Conservation (phyloP, 495 filamentous ascomycete genomes). For the Chaetomidium leptoderma region DNA sequence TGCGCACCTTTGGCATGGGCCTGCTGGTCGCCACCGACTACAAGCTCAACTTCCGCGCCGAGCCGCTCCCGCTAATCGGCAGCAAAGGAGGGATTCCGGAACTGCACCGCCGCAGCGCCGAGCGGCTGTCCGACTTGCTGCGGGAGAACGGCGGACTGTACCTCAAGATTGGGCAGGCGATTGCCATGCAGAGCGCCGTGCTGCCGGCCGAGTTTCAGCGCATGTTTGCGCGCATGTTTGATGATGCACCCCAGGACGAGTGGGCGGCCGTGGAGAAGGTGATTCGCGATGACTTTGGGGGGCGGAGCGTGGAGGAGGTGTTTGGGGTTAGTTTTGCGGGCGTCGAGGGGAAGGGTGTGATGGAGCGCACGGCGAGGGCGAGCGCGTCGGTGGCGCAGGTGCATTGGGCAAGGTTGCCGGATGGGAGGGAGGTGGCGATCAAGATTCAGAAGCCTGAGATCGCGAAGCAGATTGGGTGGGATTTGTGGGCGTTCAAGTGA, state of each 20-base stretch:
- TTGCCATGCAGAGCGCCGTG: conserved; percentile 95
- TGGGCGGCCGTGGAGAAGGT: conserved; percentile 86
- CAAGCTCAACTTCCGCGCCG: conserved; percentile 87
- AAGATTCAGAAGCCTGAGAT: conserved; percentile 98
- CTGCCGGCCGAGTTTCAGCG: conserved; percentile 88
- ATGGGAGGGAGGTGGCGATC: conserved; percentile 86
- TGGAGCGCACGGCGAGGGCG: conserved; percentile 82
- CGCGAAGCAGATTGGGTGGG: conserved; percentile 80
- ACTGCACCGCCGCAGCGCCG: conserved; percentile 76
- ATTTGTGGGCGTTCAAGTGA: conserved; percentile 91
- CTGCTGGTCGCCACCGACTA: conserved; percentile 86
- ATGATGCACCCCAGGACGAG: conserved; percentile 92
- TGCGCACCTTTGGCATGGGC: conserved; percentile 73
- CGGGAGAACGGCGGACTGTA: conserved; percentile 87
- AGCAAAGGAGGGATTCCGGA: conserved; percentile 61
- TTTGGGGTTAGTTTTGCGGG: conserved; percentile 79
- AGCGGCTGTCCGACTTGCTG: conserved; percentile 73
- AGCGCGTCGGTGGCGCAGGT: conserved; percentile 94
- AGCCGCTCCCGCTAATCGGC: conserved; percentile 52
- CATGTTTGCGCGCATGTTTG: conserved; percentile 96
- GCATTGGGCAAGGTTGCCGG: conserved; percentile 80
- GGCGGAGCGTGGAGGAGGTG: conserved; percentile 73
- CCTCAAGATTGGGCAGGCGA: conserved; percentile 95
- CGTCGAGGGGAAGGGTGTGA: conserved; percentile 62
- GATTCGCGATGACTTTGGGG: conserved; percentile 82